Evolutionary conservation across 2,329 filamentous ascomycete species (phyloP), one percentile per base, ranked within the genome.

Genomic region (Alternaria postmessia): DNA sequence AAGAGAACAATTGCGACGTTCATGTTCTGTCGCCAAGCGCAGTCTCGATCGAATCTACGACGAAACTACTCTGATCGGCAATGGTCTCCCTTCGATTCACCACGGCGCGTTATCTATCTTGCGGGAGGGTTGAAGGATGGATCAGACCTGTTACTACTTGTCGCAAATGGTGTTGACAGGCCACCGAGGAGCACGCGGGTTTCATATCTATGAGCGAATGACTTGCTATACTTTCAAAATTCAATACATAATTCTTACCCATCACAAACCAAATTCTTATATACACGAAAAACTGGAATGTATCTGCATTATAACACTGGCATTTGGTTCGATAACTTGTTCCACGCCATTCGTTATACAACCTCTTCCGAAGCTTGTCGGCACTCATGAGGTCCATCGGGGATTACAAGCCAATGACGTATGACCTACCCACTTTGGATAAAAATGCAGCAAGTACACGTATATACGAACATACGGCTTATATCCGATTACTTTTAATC

Each of bases 231-330:
- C 28, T 52, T 61, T 58, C 43, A 57, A 49, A 49, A 22, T 48
- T 58, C 47, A 61, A 61, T 61, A 61, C n/a, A 61, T 54, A 57
- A 38, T 47, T 53, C 39, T 41, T 26, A 44, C 22, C 39, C 20
- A 51, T 51, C 24, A 26, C 48, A 39, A 20, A 4, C n/a, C 30
- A 5, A 39, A 38, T 39, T 41, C 8, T n/a, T 7, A 48, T 9
- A 18, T 48, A 36, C 30, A 22, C 30, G n/a, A 14, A 18, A 48
- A 4, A 48, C 24, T 22, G 12, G 11, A 6, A 1, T 34, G 46
- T 30, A 34, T 48, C 14, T 9, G 20, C 11, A 28, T 26, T 20
- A 26, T 5, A 12, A 3, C 4, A 34, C 2, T 18, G 9, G 26
- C 22, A 39, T 2, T 8, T 39, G 5, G 7, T 36, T 38, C 14